A percentile compares a stretch with the other conserved stretches of the same genome.
These are phyloP conservation scores for Sclerotinia sclerotiorum DNA, from an alignment of 2,329 filamentous ascomycete species.

Conservation along the genomic window DNA sequence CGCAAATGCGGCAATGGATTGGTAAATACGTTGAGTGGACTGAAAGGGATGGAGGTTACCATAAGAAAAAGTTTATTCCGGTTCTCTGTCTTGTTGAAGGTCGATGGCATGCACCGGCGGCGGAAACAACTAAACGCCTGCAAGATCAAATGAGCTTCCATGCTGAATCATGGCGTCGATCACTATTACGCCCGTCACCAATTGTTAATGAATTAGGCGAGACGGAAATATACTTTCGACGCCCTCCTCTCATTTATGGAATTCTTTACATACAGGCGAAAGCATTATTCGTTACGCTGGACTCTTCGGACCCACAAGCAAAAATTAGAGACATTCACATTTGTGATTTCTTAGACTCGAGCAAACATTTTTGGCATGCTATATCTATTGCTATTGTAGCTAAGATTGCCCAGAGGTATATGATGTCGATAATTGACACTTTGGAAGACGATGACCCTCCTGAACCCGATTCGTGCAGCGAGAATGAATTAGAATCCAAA, in stretches of 20 bases:
- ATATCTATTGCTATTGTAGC: constrained; percentile 40
- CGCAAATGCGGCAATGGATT: constrained; percentile 37
- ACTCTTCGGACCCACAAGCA: constrained; percentile 36
- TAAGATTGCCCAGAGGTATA: constrained; percentile 38
- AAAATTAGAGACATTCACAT: constrained; percentile 34
- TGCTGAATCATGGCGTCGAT: constrained; percentile 34
- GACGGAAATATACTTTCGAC: constrained; percentile 31
- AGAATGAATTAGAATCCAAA: constrained; percentile 15
- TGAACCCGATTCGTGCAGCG: constrained; percentile 32
- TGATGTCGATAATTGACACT: constrained; percentile 38
- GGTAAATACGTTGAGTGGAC: constrained; percentile 40
- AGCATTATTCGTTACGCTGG: constrained; percentile 38
- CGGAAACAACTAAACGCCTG: constrained; percentile 31
- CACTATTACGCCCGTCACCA: constrained; percentile 28
- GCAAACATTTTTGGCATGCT: constrained; percentile 42
- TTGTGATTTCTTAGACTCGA: constrained; percentile 37
- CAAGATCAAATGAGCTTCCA: constrained; percentile 36
- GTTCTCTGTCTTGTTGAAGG: constrained; percentile 30
- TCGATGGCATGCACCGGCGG: constrained; percentile 29
- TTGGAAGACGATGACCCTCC: constrained; percentile 33
- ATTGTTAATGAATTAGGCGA: constrained; percentile 30
- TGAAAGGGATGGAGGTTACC: constrained; percentile 40
- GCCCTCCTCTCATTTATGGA: constrained; percentile 40
- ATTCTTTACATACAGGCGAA: constrained; percentile 37
- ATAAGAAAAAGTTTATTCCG: constrained; percentile 37